A percentile compares a stretch with the other conserved stretches of the same genome.
These are phyloP conservation scores for Kokia cookei DNA, from an alignment of 441 rosid genomes.

Conservation along the genomic window DNA sequence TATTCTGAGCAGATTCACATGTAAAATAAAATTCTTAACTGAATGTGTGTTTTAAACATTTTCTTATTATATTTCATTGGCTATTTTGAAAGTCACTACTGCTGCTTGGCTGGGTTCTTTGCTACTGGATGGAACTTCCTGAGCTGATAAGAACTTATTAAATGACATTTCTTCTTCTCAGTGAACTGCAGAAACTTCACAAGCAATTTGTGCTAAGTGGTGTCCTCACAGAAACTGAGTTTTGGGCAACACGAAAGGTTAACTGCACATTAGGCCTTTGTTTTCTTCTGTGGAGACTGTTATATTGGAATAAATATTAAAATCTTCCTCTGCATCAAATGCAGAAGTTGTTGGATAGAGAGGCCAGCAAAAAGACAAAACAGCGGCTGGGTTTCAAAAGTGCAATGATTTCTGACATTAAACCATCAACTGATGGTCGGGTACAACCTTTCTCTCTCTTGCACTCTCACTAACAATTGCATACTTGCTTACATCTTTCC, in stretches of 20 bases:
- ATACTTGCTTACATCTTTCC: background rate
- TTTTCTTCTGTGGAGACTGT: background rate
- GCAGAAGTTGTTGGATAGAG: conserved; percentile 69
- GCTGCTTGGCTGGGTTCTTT: conserved; percentile 1
- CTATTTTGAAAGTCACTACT: background rate
- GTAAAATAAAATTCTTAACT: background rate
- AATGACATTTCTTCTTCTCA: conserved; percentile 21
- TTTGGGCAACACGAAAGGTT: conserved; percentile 92
- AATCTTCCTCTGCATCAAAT: conserved; percentile 11
- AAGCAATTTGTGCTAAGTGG: conserved; percentile 66
- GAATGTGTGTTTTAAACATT: background rate
- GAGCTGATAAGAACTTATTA: background rate
- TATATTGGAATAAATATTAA: conserved; percentile 2
- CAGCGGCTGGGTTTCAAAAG: conserved; percentile 77
- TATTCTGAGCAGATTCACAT: background rate
- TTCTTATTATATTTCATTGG: background rate
- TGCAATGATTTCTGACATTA: conserved; percentile 71
- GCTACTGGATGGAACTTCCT: background rate
- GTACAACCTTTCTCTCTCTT: conserved; percentile 32
- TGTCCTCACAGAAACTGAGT: conserved; percentile 75
- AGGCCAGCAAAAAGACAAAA: conserved; percentile 52
- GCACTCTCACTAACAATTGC: background rate
- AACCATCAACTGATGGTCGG: conserved; percentile 79
- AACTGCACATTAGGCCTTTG: conserved; percentile 6
- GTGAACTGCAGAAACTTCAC: conserved; percentile 90